Base-by-base conservation (phyloP, 768 basidiomycete species). In the Galerina sulciceps region DNA sequence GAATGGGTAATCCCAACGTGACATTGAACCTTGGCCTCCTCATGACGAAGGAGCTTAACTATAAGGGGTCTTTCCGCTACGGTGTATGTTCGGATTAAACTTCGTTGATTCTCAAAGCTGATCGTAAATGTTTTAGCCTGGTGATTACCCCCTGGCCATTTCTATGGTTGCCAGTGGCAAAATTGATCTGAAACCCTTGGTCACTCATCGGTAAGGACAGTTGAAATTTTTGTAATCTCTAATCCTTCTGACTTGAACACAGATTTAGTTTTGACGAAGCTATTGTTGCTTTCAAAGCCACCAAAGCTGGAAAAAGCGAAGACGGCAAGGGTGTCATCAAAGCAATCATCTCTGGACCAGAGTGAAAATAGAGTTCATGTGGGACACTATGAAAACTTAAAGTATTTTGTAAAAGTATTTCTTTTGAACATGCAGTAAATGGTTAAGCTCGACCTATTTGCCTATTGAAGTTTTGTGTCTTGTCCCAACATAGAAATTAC, bases 1-100 rank as follows among this genome's bases (percentile, higher is more conserved):
- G 95, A 47, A 93, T 93, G 87, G 96, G 95, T 15, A 79, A 81
- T 45, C 82, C 91, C 6, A 84, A 95, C 58, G 81, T 94, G 53
- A 82, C 79, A 10, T 76, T 97, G 59, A 90, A 95, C 26, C 76
- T 96, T 65, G 82, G 84, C 50, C 75, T 81, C 46, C 74, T 94
- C 36, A 82, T 88, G 58, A 79, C 80, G 46, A 95, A 95, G 75
- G 93, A 97, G 74, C 74, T 97, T 17, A 83, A 76, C 55, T 79
- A 94, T 73, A 91, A 89, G 66, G 94, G 95, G 37, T 93, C 91
- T n/a, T 97, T 97, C 89, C 87, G 96, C 65, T 96, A 91, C 66
- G 90, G 87, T 14, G 86, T 91, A 71, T 57, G 84, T 44, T 45
- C 17, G 22, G 17, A 23, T 35, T n/a, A n/a, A 31, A 40, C 42